Conservation (phyloP, 768 basidiomycete species). For the Hortiboletus campestris region DNA sequence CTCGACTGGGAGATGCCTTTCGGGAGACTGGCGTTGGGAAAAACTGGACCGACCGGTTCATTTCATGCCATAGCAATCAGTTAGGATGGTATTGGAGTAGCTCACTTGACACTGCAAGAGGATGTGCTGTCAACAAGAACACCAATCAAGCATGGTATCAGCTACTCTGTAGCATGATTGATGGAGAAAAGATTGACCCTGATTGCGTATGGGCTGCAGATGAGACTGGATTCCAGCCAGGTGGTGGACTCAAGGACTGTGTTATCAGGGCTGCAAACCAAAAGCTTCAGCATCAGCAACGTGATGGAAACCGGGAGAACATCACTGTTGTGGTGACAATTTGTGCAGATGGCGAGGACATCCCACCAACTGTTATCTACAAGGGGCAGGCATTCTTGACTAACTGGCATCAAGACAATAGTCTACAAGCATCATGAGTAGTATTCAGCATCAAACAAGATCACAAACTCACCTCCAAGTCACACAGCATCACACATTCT, state of each 20-base stretch:
- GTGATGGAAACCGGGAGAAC: constrained; percentile 19
- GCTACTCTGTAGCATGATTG: constrained; percentile 28
- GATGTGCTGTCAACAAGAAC: constrained; percentile 37
- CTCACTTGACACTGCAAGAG: too few relatives aligned
- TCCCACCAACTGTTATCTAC: constrained; percentile 37
- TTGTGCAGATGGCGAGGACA: constrained; percentile 39
- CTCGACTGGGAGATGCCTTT: too few relatives aligned
- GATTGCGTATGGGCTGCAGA: constrained; percentile 19
- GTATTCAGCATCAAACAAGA: neutral
- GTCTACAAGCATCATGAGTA: constrained; percentile 15
- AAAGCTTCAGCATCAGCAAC: constrained; percentile 16
- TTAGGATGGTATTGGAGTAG: too few relatives aligned
- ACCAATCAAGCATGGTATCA: constrained; percentile 37
- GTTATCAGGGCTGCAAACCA: constrained; percentile 4
- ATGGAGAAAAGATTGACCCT: neutral
- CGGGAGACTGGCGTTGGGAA: too few relatives aligned
- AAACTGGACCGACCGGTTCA: too few relatives aligned
- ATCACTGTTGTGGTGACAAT: constrained; percentile 37
- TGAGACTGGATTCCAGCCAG: constrained; percentile 15
- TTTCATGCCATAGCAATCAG: too few relatives aligned
- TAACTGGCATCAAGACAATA: constrained; percentile 21
- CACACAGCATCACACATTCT: neutral
- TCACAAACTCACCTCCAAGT: constrained; percentile 22
- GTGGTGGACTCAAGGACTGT: neutral
- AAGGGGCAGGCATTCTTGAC: too few relatives aligned